Conservation (phyloP, 768 basidiomycete species). For the Pisolithus albus region DNA sequence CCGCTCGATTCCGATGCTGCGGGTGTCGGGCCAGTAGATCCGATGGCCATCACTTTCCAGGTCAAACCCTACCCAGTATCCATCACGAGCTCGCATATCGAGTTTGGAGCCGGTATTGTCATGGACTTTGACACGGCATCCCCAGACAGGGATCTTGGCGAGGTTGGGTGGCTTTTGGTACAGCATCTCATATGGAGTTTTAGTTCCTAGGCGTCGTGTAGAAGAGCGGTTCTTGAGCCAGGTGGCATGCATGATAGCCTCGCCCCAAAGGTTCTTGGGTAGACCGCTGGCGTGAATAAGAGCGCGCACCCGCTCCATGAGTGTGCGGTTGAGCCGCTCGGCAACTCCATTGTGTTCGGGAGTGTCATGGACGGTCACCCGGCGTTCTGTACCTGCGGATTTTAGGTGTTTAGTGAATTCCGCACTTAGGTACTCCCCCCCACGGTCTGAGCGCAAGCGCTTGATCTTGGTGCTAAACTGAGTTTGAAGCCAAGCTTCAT, state of each 20-base stretch:
- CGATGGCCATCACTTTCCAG: neutral
- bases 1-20: conserved; percentile 3
- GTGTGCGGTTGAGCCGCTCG: neutral
- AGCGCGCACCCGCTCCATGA: neutral
- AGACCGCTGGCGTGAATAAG: neutral
- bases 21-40: neutral
- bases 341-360: conserved; percentile 41
- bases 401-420: neutral
- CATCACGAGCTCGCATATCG: neutral
- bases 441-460: neutral
- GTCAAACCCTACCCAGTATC: neutral
- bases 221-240: neutral
- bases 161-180: neutral
- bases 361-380: conserved; percentile 36
- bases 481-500: neutral
- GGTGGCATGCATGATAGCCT: neutral
- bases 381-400: conserved; percentile 9
- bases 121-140: neutral
- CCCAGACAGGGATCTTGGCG: neutral
- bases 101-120: neutral
- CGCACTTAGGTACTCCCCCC: conserved; percentile 30
- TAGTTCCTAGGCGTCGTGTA: neutral
- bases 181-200: conserved; percentile 4
- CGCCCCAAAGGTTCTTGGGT: neutral
- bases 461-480: neutral